Base-by-base conservation (phyloP, 1,139 yeast species). In the Yamadazyma atlantica region DNA sequence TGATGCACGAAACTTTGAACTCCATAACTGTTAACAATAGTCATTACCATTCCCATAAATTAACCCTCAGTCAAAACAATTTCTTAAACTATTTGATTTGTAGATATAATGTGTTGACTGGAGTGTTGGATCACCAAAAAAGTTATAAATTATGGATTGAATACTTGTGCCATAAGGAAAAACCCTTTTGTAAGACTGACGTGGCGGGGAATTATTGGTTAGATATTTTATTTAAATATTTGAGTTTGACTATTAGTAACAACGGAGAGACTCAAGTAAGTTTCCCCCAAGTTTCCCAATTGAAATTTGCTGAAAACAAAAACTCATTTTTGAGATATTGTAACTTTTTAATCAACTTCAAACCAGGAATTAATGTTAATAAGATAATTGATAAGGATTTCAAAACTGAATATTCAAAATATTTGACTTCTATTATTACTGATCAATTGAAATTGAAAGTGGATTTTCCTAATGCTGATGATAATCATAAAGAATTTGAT, bases 121-220 rank as follows among this genome's bases (percentile, higher is more conserved):
- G 75, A 1, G 51, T 64, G 16, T 45, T 58, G 24, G 43, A 33
- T 24, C 45, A 44, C 18, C 51, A 48, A 4, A 46, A 52, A 15
- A 44, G 56, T 18, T 44, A 46, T 33, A 48, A 54, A 15, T 46
- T 58, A 24, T 69, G 75, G 72, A 44, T 50, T 14, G 65, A 61
- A 12, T 70, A 59, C 44, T 55, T 70, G 35, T 42, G 40, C 21
- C 44, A 55, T 29, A 53, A 54, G 36, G 51, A 51, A 16, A 48
- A 41, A 21, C 67, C 68, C 9, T 67, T 66, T 42, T 40, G 45
- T 17, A 63, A 61, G 42, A 58, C 69, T 5, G 65, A 66, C 33
- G 61, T 67, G 16, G 61, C 69, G 2, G 72, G 66, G 2, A 60
- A 60, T 36, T 52, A 58, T 38, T 71, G 77, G 77, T 51, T 66